A percentile compares a stretch with the other conserved stretches of the same genome.
phyloP scores from a whole-genome alignment of 2,329 filamentous ascomycete genomes.

The Paramyrothecium sp. region DNA sequence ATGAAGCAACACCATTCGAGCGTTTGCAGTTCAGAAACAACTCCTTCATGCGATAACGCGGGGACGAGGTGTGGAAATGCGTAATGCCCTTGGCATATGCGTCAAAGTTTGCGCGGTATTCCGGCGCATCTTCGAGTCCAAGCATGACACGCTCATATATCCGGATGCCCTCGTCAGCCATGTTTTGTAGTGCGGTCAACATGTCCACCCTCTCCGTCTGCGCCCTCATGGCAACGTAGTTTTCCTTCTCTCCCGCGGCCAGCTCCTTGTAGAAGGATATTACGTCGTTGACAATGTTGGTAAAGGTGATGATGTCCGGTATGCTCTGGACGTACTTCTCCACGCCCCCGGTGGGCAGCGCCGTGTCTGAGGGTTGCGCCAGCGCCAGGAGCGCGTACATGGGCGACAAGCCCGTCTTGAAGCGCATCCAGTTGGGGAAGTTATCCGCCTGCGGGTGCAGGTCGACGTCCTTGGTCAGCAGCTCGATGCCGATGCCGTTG shows the following conservation, averaged over 20 bases:
- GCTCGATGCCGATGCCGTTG: constrained; percentile 14
- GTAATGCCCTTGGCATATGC: constrained; percentile 8
- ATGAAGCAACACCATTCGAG: no score
- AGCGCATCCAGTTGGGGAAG: constrained; percentile 10
- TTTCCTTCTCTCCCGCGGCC: constrained; percentile 7
- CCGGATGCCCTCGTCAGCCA: constrained; percentile 5
- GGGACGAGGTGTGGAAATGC: constrained; percentile 7
- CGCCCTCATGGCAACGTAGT: constrained; percentile 8
- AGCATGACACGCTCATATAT: background rate
- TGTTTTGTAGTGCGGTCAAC: background rate
- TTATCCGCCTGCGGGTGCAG: constrained; percentile 1
- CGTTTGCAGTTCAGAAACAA: background rate
- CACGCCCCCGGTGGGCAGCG: constrained; percentile 4
- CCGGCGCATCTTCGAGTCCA: constrained; percentile 3
- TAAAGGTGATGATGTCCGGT: constrained; percentile 8
- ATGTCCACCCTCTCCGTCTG: constrained; percentile 7
- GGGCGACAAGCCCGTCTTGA: constrained; percentile 9
- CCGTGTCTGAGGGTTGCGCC: constrained; percentile 1
- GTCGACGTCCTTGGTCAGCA: constrained; percentile 2
- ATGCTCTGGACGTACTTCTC: constrained; percentile 6
- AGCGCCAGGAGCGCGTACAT: constrained; percentile 9
- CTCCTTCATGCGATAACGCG: constrained; percentile 5
- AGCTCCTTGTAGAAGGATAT: constrained; percentile 11
- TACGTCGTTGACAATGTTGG: constrained; percentile 10
- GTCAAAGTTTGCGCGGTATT: constrained; percentile 7